A percentile compares a stretch with the other conserved stretches of the same genome.
These are phyloP conservation scores for Apium graveolens DNA, from an alignment of 129 eudicot genomes.

Conservation along the genomic window DNA sequence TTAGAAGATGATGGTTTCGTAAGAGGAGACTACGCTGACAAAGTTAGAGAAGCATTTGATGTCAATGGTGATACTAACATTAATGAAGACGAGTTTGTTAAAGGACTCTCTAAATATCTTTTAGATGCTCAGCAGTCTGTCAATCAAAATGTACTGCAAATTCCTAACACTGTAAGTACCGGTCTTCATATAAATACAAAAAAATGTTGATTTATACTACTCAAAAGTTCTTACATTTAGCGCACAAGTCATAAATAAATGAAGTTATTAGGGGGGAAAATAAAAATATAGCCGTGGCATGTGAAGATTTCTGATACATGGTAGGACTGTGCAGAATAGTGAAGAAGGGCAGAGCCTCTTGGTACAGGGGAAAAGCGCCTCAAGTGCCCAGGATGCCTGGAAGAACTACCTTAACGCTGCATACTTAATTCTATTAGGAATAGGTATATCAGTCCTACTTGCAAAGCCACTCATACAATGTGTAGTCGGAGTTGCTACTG, in stretches of 20 bases:
- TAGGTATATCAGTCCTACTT: constrained; percentile 24
- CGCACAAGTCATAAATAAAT: not conserved
- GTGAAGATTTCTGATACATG: not conserved
- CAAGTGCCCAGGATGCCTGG: constrained; percentile 14
- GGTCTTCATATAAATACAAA: not conserved
- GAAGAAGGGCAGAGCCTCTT: constrained; percentile 35
- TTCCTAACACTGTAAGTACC: constrained; percentile 23
- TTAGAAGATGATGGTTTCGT: constrained; percentile 45
- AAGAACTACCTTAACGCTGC: constrained; percentile 32
- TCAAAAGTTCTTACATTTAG: not conserved
- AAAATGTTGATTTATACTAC: not conserved
- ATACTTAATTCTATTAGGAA: constrained; percentile 36
- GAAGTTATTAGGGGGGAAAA: not conserved
- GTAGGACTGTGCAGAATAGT: constrained; percentile 19
- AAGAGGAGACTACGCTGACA: constrained; percentile 32
- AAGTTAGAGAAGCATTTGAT: constrained; percentile 46
- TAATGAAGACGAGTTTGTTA: constrained; percentile 41
- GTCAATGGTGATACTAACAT: constrained; percentile 35
- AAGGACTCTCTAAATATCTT: constrained; percentile 34
- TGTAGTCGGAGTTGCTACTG: constrained; percentile 34
- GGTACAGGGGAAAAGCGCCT: constrained; percentile 11
- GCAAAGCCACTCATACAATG: constrained; percentile 42
- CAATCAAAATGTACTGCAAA: constrained; percentile 14
- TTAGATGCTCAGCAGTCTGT: constrained; percentile 26
- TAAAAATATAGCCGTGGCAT: not conserved